These are phyloP conservation scores for Wickerhamiella pararugosa DNA, from an alignment of 1,139 yeast genomes.

Conservation along the genomic window DNA sequence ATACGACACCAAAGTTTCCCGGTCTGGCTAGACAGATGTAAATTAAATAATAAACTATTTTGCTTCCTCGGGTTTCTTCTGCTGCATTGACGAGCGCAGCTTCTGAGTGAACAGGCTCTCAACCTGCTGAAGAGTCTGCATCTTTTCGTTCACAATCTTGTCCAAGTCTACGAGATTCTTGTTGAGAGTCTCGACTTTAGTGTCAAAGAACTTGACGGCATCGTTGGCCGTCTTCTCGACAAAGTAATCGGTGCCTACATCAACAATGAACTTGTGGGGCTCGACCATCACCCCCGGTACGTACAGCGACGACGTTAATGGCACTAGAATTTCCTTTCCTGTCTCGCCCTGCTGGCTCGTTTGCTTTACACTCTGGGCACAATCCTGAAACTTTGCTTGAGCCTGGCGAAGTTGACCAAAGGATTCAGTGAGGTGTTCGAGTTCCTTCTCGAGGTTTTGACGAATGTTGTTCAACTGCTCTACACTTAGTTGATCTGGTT, in stretches of 20 bases:
- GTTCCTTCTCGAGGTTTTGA: conserved; percentile 70
- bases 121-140: conserved; percentile 21
- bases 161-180: conserved; percentile 63
- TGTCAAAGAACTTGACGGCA: conserved; percentile 57
- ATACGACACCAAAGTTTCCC: conserved; percentile 38
- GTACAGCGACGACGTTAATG: conserved; percentile 76
- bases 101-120: conserved; percentile 18
- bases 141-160: conserved; percentile 38
- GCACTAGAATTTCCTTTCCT: conserved; percentile 51
- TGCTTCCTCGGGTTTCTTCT: background rate
- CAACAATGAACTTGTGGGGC: conserved; percentile 66
- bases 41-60: background rate
- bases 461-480: conserved; percentile 79
- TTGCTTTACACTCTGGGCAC: conserved; percentile 51
- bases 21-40: background rate
- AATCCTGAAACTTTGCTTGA: conserved; percentile 66
- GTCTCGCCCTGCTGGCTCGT: conserved; percentile 35
- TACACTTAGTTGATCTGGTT: conserved; percentile 55
- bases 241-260: conserved; percentile 91
- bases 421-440: conserved; percentile 74
- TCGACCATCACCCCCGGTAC: conserved; percentile 59
- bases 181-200: conserved; percentile 56
- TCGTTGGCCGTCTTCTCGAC: conserved; percentile 63
- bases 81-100: conserved; percentile 1
- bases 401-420: conserved; percentile 76